Base-by-base conservation (phyloP, 2,329 filamentous ascomycete genomes). In the Penicillium vulpinum region DNA sequence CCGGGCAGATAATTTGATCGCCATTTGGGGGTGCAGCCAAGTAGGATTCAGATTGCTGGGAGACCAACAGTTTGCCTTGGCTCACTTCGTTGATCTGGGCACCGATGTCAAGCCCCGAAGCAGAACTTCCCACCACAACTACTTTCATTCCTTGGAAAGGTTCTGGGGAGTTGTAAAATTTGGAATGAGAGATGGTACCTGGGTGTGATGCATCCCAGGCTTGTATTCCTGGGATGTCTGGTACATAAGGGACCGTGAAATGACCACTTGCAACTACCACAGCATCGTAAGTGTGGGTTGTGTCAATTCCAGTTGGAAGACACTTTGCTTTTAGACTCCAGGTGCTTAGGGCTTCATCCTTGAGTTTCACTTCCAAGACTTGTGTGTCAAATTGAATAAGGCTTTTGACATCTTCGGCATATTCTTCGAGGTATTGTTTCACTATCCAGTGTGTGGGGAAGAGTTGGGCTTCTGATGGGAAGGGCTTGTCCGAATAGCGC, bases 101-200 rank as follows among this genome's bases (percentile, higher is more conserved):
- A 16, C 88, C 88, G 65, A 97, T 91, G 68, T 97, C 93, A 16
- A 91, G 76, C 0, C 91, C 93, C 0, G 91, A 96, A 0, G 92
- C 89, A 0, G 88, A 88, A 66, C 91, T 94, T 10, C 93, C 93
- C 0, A 97, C 86, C 0, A 97, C 82, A 5, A 97, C 74, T 11
- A 94, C 89, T 73, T 90, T 95, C 71, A 89, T 89, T 51, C 78
- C 81, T 1, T 71, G 69, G 66, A 88, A 96, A 0, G 77, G 67
- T 18, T 84, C 81, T 0, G 90, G 83, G 0, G 75, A 81, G 39
- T 92, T 86, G 70, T 92, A 97, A 56, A 86, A 85, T 71, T 94
- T 96, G 1, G 92, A 91, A 73, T 94, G 90, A 2, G 80, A 81
- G 41, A 93, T 84, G 3, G 82, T 69, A 0, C 79, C 81, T 0